Percentiles rank a stretch among this genome's conserved stretches.
phyloP scores from a whole-genome alignment of 1,139 yeast species.

The Yamadazyma mexicana region DNA sequence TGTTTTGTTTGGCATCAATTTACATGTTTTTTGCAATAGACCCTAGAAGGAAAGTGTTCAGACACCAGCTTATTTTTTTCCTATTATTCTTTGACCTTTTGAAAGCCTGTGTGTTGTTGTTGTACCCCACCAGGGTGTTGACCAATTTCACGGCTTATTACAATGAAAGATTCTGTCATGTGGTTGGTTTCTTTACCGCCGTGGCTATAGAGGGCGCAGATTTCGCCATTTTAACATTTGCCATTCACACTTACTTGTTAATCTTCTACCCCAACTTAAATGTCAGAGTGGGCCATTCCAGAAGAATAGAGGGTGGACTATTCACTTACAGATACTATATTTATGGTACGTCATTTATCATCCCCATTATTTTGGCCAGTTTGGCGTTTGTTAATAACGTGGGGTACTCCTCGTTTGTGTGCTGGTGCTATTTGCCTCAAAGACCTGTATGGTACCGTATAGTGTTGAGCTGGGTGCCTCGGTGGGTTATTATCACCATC shows the following conservation, averaged over 20 bases:
- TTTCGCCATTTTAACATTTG: slow-evolving; percentile 78
- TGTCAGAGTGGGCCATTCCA: slow-evolving; percentile 40
- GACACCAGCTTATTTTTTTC: slow-evolving; percentile 72
- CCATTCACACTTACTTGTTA: slow-evolving; percentile 76
- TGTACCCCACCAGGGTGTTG: slow-evolving; percentile 69
- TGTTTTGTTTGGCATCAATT: slow-evolving; percentile 53
- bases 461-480: slow-evolving; percentile 79
- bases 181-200: slow-evolving; percentile 84
- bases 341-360: slow-evolving; percentile 55
- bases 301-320: slow-evolving; percentile 70
- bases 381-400: slow-evolving; percentile 60
- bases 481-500: slow-evolving; percentile 64
- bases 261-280: slow-evolving; percentile 61
- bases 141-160: slow-evolving; percentile 50
- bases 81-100: slow-evolving; percentile 70
- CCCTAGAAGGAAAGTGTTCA: slow-evolving; percentile 58
- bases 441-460: slow-evolving; percentile 73
- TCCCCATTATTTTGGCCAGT: slow-evolving; percentile 72
- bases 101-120: slow-evolving; percentile 67
- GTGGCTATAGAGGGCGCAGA: slow-evolving; percentile 86
- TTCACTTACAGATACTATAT: slow-evolving; percentile 59
- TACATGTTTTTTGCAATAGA: slow-evolving; percentile 61
- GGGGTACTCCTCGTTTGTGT: slow-evolving; percentile 64
- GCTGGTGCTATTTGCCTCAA: slow-evolving; percentile 83
- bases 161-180: slow-evolving; percentile 60